Evolutionary conservation across 352 stramenopile genomes (phyloP).

Genomic region (Achlya hypogyna): DNA sequence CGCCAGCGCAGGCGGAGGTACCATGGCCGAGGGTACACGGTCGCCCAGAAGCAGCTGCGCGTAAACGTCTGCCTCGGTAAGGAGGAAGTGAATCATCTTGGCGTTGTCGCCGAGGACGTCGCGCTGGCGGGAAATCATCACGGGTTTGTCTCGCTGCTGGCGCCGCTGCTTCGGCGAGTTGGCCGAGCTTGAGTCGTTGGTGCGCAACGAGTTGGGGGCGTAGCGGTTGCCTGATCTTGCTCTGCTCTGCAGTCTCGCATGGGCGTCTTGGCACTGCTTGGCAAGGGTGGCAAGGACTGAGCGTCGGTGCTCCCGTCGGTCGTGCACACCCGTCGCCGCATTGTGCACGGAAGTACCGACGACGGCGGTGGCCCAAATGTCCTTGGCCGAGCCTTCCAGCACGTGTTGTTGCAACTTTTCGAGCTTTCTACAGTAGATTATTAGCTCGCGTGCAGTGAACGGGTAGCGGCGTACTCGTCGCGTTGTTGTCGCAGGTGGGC

Average conservation of each 20-base stretch:
- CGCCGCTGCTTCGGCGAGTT: not conserved
- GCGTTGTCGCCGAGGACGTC: slow-evolving; percentile 11
- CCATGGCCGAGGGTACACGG: not conserved
- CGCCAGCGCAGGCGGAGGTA: not conserved
- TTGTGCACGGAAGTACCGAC: not conserved
- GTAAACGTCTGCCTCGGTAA: slow-evolving; percentile 9
- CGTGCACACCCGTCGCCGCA: not conserved
- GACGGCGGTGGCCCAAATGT: slow-evolving; percentile 7
- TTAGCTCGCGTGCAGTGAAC: not conserved
- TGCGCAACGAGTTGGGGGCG: not conserved
- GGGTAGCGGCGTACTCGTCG: not conserved
- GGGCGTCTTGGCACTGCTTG: slow-evolving; percentile 3
- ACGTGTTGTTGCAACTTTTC: not conserved
- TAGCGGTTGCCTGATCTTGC: not conserved
- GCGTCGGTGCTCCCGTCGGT: not conserved
- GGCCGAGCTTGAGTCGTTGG: not conserved
- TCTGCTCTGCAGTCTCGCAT: not conserved
- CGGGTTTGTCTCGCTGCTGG: not conserved
- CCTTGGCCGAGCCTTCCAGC: not conserved
- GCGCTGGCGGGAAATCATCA: slow-evolving; percentile 8
- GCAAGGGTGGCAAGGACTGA: not conserved
- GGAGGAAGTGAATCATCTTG: slow-evolving; percentile 13
- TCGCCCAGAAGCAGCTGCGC: slow-evolving; percentile 7
- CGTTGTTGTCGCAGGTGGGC: not conserved
- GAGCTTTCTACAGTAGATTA: not conserved